Evolutionary conservation across 148 eudicot species (phyloP), one percentile per base, ranked within the genome.

Genomic region (Drosera capensis): DNA sequence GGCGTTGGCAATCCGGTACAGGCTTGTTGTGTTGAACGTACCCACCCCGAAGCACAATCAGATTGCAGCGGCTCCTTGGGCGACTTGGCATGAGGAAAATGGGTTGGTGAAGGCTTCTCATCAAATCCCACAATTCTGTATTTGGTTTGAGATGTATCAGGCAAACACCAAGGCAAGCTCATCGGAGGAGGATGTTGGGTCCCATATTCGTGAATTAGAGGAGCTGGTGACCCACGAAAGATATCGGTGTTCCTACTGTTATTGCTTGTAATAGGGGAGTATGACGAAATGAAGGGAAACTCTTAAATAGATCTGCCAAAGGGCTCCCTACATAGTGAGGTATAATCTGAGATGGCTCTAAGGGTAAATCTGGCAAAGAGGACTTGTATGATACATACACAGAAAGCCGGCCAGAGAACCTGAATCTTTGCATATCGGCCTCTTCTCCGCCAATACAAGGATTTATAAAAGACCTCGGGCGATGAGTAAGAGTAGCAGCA

Each of bases 271-370:
- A 79, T 73, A 13, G 90, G 81, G 38, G 68, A 65, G 40, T 59
- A 63, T 45, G 83, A 72, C 8, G 74, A 58, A 67, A 40, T 15
- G 79, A 75, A 16, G 96, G 78, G 57, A 79, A 64, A 56, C 88
- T 67, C 57, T 67, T 87, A 8, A 82, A 54, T 20, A 78, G 86
- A 46, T 82, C 90, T 8, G 88, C 86, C 61, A 79, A 37, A 17
- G 94, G 90, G 56, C 96, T 87, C 18, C 94, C 90, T 31, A 87
- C 94, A 79, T 87, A 87, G 66, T 82, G 80, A 39, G 80, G 61
- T 57, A 87, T 82, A 60, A 87, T 71, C 35, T 77, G 82, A 0
- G 90, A 77, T 34, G 82, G 68, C 25, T 87, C 94, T 13, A 76
- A 74, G 60, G 49, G 56, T 29, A 77, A 53, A 36, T 82, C 86